Base-by-base conservation (phyloP, 2,329 filamentous ascomycete species). In the Arthrinium puccinioides region DNA sequence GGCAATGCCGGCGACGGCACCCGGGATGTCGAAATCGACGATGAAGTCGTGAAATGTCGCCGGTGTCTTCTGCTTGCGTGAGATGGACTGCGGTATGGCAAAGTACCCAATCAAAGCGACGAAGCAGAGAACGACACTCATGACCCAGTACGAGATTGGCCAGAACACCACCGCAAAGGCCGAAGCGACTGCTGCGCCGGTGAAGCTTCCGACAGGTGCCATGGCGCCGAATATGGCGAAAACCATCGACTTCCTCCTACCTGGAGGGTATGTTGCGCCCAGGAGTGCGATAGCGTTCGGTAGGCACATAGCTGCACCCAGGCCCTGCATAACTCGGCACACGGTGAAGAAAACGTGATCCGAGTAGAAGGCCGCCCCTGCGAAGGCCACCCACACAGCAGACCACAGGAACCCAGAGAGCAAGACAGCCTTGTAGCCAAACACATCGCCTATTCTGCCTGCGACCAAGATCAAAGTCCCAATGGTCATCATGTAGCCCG, bases 241-340 rank as follows among this genome's bases (percentile, higher is more conserved):
- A 1, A 74, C 66, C 59, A 82, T 72, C 32, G 74, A 68, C 53
- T 82, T 82, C 40, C 69, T 64, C 36, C 56, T 61, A 0, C 79
- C 78, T 0, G 72, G 72, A 0, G 64, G 57, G 44, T 81, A 83
- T 0, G 70, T 66, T 0, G 63, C 61, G 3, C 77, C 79, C 1
- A 84, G 55, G 10, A 86, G 63, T 3, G 78, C 79, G 16, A 84
- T 56, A 0, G 66, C 76, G 43, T 82, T 85, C 1, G 82, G 81
- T 18, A 84, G 60, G 9, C 70, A 59, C 23, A 85, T 62, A 1
- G 79, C 77, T 0, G 77, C 74, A 0, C 81, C 82, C 14, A 81
- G 67, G 0, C 76, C 75, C 43, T 80, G 75, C 3, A 79, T 52
- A 0, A 69, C 72, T 6, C 76, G 64, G n/a, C 64, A 62, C 24